Evolutionary conservation across 345 rosid genomes (phyloP).

Genomic region (Pugionium cornutum): DNA sequence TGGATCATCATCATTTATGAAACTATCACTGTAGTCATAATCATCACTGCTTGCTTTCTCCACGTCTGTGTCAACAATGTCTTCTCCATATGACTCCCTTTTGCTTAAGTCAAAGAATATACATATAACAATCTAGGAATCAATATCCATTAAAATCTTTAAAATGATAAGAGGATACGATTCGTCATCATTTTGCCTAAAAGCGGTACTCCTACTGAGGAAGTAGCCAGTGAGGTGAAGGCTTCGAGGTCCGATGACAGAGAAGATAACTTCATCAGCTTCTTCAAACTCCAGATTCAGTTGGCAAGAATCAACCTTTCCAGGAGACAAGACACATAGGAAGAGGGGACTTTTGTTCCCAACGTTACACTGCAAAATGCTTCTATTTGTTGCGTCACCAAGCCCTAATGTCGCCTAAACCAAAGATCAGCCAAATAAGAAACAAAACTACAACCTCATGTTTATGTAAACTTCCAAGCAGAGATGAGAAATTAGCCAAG

Average conservation of each 20-base stretch:
- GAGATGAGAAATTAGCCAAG: background rate
- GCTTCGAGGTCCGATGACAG: conserved; percentile 68
- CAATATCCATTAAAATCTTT: background rate
- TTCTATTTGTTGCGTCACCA: conserved; percentile 42
- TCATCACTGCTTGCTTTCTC: conserved; percentile 58
- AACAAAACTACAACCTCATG: background rate
- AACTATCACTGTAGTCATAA: conserved; percentile 61
- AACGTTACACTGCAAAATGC: conserved; percentile 69
- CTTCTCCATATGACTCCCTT: conserved; percentile 70
- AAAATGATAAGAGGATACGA: conserved; percentile 53
- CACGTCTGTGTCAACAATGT: conserved; percentile 59
- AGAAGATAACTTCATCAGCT: conserved; percentile 64
- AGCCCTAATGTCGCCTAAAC: conserved; percentile 68
- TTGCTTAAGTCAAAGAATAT: conserved; percentile 28
- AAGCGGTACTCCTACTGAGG: conserved; percentile 28
- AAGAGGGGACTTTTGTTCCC: conserved; percentile 64
- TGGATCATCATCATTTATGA: conserved; percentile 62
- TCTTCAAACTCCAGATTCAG: conserved; percentile 75
- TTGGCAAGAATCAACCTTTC: conserved; percentile 52
- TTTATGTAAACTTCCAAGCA: background rate
- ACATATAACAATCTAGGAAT: conserved; percentile 18
- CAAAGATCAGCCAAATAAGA: background rate
- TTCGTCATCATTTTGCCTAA: conserved; percentile 39
- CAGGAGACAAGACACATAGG: conserved; percentile 62
- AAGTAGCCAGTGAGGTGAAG: conserved; percentile 75